Conservation (phyloP, 179 eudicot genomes). For the Beta lomatogona region DNA sequence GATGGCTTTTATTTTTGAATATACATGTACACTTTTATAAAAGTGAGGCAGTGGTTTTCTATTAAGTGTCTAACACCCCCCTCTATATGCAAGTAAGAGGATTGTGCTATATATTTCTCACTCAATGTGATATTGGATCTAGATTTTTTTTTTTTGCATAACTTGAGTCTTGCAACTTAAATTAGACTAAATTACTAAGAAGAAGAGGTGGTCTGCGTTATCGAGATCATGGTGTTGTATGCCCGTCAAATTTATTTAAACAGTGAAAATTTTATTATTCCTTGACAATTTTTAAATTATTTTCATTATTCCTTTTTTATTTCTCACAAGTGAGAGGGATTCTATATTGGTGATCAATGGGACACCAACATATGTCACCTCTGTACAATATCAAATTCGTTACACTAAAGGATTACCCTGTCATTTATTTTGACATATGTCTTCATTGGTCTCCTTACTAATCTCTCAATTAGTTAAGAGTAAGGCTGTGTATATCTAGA, state of each 20-base stretch:
- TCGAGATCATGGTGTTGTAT: not conserved
- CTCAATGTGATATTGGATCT: not conserved
- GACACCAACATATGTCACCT: no score
- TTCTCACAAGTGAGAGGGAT: not conserved
- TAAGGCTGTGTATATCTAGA: not conserved
- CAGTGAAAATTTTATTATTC: not conserved
- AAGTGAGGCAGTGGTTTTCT: not conserved
- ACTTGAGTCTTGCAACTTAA: not conserved
- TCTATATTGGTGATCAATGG: no score
- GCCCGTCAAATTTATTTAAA: not conserved
- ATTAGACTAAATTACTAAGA: not conserved
- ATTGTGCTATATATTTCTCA: not conserved
- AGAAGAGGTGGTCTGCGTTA: not conserved
- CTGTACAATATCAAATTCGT: no score
- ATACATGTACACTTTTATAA: not conserved
- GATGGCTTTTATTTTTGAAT: not conserved
- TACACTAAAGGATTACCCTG: no score
- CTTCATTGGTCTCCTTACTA: not conserved
- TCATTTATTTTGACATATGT: not conserved
- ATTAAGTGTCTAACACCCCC: not conserved
- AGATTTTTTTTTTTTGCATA: not conserved
- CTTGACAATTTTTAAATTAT: not conserved
- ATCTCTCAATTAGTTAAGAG: not conserved
- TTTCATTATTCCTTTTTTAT: no score
- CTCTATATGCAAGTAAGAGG: not conserved